Evolutionary conservation across 2,329 filamentous ascomycete species (phyloP).

Genomic region (Microsporum audouinii): DNA sequence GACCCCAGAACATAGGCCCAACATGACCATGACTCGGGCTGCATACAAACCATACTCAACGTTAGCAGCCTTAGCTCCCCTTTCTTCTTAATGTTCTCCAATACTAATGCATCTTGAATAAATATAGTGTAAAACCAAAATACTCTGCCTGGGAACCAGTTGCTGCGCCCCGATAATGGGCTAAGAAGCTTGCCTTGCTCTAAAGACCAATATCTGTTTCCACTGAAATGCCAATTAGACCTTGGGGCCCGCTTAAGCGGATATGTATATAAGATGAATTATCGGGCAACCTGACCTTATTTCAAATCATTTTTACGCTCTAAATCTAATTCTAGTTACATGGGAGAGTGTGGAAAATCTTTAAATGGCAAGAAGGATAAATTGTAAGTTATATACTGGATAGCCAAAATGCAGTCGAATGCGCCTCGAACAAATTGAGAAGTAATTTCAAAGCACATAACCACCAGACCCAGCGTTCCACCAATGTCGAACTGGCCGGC

Average conservation of each 20-base stretch:
- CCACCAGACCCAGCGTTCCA: slow-evolving; percentile 54
- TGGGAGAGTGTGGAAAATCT: neutral
- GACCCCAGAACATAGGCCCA: slow-evolving; percentile 58
- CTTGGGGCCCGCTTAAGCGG: neutral
- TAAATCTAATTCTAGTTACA: neutral
- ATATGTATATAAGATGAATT: neutral
- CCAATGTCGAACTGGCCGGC: slow-evolving; percentile 69
- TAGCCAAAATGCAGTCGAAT: neutral
- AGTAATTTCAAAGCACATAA: slow-evolving; percentile 45
- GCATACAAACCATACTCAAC: slow-evolving; percentile 93
- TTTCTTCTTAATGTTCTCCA: neutral
- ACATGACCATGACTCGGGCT: slow-evolving; percentile 61
- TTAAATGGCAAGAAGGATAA: neutral
- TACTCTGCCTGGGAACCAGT: slow-evolving; percentile 25
- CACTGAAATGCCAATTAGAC: neutral
- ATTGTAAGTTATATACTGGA: neutral
- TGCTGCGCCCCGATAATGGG: slow-evolving; percentile 20
- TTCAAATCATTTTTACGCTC: neutral
- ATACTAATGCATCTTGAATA: slow-evolving; percentile 7
- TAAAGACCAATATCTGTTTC: neutral
- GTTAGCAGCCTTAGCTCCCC: slow-evolving; percentile 43
- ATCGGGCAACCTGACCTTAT: neutral
- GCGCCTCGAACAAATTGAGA: neutral
- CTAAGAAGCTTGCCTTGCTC: neutral
- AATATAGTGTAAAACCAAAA: slow-evolving; percentile 26